Evolutionary conservation across 768 basidiomycete genomes (phyloP), one percentile per base, ranked within the genome.

Genomic region (Mycena polygramma): DNA sequence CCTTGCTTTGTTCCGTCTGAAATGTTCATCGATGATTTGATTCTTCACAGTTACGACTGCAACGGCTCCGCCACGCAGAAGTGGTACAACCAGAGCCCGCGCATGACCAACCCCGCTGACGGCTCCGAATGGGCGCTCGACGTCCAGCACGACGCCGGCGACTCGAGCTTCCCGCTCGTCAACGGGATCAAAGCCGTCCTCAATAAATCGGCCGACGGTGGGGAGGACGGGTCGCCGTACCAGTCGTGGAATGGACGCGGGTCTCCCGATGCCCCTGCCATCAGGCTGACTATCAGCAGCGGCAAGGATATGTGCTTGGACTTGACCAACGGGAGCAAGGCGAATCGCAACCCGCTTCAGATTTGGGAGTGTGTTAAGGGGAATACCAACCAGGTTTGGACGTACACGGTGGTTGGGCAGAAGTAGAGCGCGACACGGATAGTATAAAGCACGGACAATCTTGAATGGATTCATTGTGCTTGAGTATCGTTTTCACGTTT

Each of bases 61-160:
- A 64, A 64, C 63, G 63, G 63, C 52, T 64, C 63, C 35, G 52
- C 41, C 53, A 64, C 63, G 48, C 63, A 65, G 63, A 57, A 65
- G 37, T 65, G 63, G 63, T 57, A 57, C 63, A 35, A 65, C 54
- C 54, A 63, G 61, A 26, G 54, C 46, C 63, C 63, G n/a, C 63
- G 63, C 30, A 65, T 65, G 55, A 49, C 36, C 55, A 66, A 58
- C 36, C 64, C 64, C 64, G 64, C 64, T 55, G 64, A 66, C 64
- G 55, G 57, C 48, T 66, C 64, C 55, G 64, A 66, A 57, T 66
- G 64, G 64, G 64, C 64, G 55, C 54, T 66, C 55, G 64, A 66
- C 49, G 57, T 66, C 64, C 55, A 55, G 39, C 64, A 46, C 64
- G 22, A 49, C 41, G 41, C 22, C 46, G 43, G 26, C 63, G 26